Conservation (phyloP, 345 rosid species). For the Raphanus raphanistrum region DNA sequence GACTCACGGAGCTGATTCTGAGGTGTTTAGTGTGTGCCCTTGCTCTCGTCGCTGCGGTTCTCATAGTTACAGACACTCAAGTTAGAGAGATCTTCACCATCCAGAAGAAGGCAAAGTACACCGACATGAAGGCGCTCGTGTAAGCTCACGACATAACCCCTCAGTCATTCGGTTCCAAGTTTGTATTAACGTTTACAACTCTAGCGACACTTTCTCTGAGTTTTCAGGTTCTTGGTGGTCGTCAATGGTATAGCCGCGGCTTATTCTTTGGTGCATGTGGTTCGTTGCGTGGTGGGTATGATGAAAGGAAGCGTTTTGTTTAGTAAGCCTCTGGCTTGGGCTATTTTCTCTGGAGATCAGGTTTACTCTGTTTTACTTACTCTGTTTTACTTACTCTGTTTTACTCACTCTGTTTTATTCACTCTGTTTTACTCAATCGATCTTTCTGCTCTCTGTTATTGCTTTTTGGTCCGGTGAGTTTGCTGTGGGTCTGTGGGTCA, state of each 20-base stretch:
- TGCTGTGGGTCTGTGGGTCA: conserved; percentile 4
- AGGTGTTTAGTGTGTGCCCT: conserved; percentile 69
- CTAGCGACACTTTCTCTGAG: not conserved
- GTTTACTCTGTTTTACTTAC: conserved; percentile 38
- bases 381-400: conserved; percentile 21
- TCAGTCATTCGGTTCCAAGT: not conserved
- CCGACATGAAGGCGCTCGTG: conserved; percentile 98
- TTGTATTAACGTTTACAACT: not conserved
- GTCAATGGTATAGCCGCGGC: conserved; percentile 72
- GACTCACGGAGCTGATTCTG: conserved; percentile 66
- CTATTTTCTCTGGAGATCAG: conserved; percentile 92
- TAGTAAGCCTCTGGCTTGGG: conserved; percentile 84
- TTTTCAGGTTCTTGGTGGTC: conserved; percentile 71
- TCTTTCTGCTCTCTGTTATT: not conserved
- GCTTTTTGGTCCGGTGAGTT: not conserved
- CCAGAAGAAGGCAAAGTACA: conserved; percentile 67
- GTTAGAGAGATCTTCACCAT: conserved; percentile 72
- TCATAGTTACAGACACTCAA: conserved; percentile 73
- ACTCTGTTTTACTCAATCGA: not conserved
- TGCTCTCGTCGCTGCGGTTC: conserved; percentile 60
- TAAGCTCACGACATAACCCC: conserved; percentile 33
- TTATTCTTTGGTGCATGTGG: conserved; percentile 69
- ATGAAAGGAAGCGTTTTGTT: conserved; percentile 63
- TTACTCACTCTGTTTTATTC: conserved; percentile 19
- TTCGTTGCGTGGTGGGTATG: conserved; percentile 76